Evolutionary conservation across 139 green algal species (phyloP).

Genomic region (Volvox africanus): DNA sequence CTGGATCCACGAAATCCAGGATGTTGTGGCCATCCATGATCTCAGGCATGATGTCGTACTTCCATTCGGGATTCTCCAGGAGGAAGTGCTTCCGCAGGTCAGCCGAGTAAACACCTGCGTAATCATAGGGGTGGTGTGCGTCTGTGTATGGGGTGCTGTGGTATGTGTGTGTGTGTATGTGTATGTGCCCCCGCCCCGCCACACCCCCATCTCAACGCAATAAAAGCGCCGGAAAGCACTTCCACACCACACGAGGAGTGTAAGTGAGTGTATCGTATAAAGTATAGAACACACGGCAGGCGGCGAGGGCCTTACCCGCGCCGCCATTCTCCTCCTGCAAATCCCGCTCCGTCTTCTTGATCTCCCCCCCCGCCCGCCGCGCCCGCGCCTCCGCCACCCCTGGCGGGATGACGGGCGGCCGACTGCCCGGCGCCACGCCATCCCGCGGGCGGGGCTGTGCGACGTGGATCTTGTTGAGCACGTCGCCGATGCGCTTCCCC

Average conservation of each 20-base stretch:
- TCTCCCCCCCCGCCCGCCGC: constrained; percentile 55
- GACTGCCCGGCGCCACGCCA: constrained; percentile 42
- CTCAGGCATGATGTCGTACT: constrained; percentile 98
- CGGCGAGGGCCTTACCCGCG: constrained; percentile 81
- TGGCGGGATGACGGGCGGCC: constrained; percentile 89
- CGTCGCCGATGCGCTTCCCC: constrained; percentile 87
- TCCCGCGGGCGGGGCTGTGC: constrained; percentile 81
- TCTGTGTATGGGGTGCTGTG: neutral
- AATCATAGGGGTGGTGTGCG: neutral
- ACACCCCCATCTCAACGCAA: constrained; percentile 64
- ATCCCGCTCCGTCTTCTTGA: constrained; percentile 79
- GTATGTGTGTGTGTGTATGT: neutral
- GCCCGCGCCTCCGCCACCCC: constrained; percentile 75
- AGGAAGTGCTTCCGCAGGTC: constrained; percentile 93
- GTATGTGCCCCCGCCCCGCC: neutral
- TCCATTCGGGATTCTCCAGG: constrained; percentile 87
- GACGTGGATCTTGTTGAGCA: constrained; percentile 96
- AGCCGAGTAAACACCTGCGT: constrained; percentile 88
- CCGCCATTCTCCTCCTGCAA: constrained; percentile 94
- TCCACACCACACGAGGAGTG: too few relatives aligned
- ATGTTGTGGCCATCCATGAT: constrained; percentile 98
- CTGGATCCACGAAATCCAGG: constrained; percentile 96
- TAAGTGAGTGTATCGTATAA: too few relatives aligned
- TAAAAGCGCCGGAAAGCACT: too few relatives aligned
- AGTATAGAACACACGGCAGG: too few relatives aligned